These are phyloP conservation scores for Ceratocystis albifundus DNA, from an alignment of 2,329 filamentous ascomycete genomes.

Conservation along the genomic window DNA sequence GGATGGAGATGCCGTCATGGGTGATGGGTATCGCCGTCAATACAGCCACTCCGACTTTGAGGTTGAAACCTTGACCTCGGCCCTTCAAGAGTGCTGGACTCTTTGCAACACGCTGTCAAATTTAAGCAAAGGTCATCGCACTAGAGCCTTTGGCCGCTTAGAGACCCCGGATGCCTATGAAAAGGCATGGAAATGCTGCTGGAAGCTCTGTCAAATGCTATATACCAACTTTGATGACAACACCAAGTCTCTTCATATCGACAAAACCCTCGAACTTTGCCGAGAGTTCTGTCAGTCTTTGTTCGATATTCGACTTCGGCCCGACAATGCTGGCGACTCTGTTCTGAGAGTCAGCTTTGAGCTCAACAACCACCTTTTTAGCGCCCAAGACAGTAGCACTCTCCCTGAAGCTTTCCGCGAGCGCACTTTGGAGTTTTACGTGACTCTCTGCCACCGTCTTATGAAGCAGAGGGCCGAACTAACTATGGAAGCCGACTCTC, in stretches of 20 bases:
- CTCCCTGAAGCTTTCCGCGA: slow-evolving; percentile 80
- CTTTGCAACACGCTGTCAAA: slow-evolving; percentile 82
- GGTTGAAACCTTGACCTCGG: slow-evolving; percentile 56
- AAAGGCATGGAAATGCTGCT: slow-evolving; percentile 86
- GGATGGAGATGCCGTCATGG: slow-evolving; percentile 42
- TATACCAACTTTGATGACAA: slow-evolving; percentile 71
- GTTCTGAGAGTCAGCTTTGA: slow-evolving; percentile 88
- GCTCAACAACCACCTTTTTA: slow-evolving; percentile 89
- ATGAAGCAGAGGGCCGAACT: slow-evolving; percentile 84
- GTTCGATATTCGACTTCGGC: slow-evolving; percentile 70
- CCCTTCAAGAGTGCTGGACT: slow-evolving; percentile 83
- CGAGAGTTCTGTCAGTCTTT: slow-evolving; percentile 84
- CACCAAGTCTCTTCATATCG: slow-evolving; percentile 51
- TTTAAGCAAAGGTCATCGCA: slow-evolving; percentile 71
- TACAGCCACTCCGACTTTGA: slow-evolving; percentile 40
- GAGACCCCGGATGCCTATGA: slow-evolving; percentile 68
- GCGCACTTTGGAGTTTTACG: slow-evolving; percentile 84
- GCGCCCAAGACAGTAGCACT: slow-evolving; percentile 67
- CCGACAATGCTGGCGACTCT: slow-evolving; percentile 71
- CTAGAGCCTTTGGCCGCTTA: slow-evolving; percentile 64
- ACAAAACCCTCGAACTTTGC: slow-evolving; percentile 69
- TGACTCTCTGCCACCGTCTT: slow-evolving; percentile 83
- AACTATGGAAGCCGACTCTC: slow-evolving; percentile 68
- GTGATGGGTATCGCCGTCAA: not conserved
- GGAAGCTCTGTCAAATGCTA: slow-evolving; percentile 80